Evolutionary conservation across 2,329 filamentous ascomycete genomes (phyloP), one percentile per base, ranked within the genome.

Genomic region (Hypoxylon sp.): DNA sequence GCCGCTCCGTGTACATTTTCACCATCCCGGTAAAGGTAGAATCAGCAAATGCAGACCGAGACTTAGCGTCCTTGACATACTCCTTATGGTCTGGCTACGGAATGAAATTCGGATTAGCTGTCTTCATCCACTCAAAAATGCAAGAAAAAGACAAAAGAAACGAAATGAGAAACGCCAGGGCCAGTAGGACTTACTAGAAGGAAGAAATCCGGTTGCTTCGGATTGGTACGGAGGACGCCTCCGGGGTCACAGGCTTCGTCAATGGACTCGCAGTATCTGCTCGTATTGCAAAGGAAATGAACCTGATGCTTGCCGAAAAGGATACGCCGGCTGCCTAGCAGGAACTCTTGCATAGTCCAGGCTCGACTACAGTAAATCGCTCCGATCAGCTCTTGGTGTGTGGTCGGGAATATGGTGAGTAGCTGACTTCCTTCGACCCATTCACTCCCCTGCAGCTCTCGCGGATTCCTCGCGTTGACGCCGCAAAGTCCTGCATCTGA

Each of bases 281-380:
- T 40, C n/a, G 48, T 38, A 20, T 52, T 53, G 31, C 24, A 38
- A 11, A 31, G 13, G n/a, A 53, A 46, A 24, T 51, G 18, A 21
- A 53, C 17, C 24, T 53, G 49, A 24, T 46, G 21, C 24, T 46
- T 31, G 10, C 31, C 31, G n/a, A 53, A 46, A 21, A 38, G 27
- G 24, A 46, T 46, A 15, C 41, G 29, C 7, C 41, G 49, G 20
- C 31, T 38, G 13, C 49, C 15, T 20, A 45, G 15, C 11, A 46
- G 5, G 15, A 46, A 23, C 23, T 53, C 33, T 17, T 40, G 41
- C 6, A 40, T 9, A 13, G 31, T 53, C 41, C 41, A 53, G 9
- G 41, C 49, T 24, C 41, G 24, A 9, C 13, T 27, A 6, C 31
- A 46, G 21, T 40, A 52, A 7, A 15, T 52, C 23, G 23, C 23